Percentiles rank a stretch among this genome's conserved stretches.
Evolutionary conservation across 768 basidiomycete genomes (phyloP).

Genomic region (Sarcomyxa edulis): DNA sequence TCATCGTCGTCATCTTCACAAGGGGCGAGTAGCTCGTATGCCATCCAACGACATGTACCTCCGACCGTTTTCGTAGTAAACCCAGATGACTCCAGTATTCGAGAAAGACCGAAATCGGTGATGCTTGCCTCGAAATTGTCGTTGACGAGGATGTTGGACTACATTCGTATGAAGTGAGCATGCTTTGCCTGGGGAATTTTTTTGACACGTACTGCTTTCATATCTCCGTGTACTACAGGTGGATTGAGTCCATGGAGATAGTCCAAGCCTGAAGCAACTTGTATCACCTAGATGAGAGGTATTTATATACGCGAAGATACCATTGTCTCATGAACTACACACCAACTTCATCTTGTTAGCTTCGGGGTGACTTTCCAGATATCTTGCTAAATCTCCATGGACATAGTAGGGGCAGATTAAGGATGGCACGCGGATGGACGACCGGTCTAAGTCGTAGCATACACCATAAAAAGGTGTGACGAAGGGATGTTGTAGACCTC

Average conservation of each 20-base stretch:
- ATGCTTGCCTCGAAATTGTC: slow-evolving; percentile 24
- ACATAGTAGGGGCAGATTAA: no score
- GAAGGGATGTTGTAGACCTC: neutral
- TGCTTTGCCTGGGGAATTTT: no score
- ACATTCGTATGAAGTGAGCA: neutral
- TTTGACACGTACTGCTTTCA: slow-evolving; percentile 36
- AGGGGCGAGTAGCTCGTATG: slow-evolving; percentile 25
- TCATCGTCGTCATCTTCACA: slow-evolving; percentile 6
- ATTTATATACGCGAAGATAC: no score
- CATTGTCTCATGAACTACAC: no score
- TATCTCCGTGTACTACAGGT: slow-evolving; percentile 27
- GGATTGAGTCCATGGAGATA: slow-evolving; percentile 14
- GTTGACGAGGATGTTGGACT: slow-evolving; percentile 32
- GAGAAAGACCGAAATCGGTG: slow-evolving; percentile 35
- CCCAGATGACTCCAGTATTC: slow-evolving; percentile 26
- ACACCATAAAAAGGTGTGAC: neutral
- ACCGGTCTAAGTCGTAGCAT: no score
- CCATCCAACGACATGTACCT: slow-evolving; percentile 36
- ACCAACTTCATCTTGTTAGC: no score
- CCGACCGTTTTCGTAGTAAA: slow-evolving; percentile 27
- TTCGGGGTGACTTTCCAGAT: no score
- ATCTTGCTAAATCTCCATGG: no score
- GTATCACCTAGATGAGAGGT: no score
- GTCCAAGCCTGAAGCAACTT: no score
- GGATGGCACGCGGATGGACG: no score